These are phyloP conservation scores for Fusarium sp. DNA, from an alignment of 2,329 filamentous ascomycete species.

Conservation along the genomic window DNA sequence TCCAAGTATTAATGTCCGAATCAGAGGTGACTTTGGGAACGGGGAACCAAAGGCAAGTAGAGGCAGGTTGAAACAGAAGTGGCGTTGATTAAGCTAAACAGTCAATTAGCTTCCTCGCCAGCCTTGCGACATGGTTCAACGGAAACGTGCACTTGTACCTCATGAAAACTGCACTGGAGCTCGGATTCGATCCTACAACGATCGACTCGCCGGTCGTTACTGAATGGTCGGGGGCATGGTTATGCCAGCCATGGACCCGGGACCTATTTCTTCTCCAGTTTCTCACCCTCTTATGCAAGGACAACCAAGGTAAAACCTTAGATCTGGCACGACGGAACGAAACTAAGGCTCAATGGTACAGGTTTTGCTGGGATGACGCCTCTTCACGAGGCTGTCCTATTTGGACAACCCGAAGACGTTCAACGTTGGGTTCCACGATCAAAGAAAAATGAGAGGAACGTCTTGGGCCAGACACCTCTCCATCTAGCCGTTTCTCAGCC, in stretches of 20 bases:
- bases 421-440: neutral
- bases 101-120: neutral
- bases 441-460: neutral
- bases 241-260: no score
- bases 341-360: neutral
- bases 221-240: no score
- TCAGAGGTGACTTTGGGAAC: neutral
- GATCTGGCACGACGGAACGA: rapidly evolving
- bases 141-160: neutral
- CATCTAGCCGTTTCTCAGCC: neutral
- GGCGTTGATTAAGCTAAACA: neutral
- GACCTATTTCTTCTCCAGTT: neutral
- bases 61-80: rapidly evolving
- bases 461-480: neutral
- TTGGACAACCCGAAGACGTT: neutral
- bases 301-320: neutral
- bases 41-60: neutral
- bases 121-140: neutral
- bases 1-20: neutral
- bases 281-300: neutral
- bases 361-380: neutral
- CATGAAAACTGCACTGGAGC: neutral
- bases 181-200: neutral
- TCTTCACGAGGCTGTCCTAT: neutral
- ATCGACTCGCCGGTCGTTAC: neutral